Evolutionary conservation across 2,329 filamentous ascomycete species (phyloP).

Genomic region (Clarireedia sp.): DNA sequence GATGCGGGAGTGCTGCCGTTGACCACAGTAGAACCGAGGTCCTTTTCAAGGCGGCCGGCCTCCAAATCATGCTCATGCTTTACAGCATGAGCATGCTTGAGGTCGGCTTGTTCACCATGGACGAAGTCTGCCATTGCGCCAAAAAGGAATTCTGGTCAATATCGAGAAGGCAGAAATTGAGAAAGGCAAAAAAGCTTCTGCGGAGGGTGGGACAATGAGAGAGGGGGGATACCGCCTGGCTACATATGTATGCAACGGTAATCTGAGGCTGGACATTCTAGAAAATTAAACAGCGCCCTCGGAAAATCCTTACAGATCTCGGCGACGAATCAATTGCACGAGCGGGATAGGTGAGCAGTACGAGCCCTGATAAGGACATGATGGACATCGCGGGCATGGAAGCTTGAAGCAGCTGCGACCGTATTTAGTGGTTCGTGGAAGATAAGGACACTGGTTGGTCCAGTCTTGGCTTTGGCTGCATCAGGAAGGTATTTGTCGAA

Average conservation of each 20-base stretch:
- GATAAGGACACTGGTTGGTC: conserved; percentile 7
- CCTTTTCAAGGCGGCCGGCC: conserved; percentile 14
- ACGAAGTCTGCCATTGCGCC: conserved; percentile 20
- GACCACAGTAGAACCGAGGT: conserved; percentile 3
- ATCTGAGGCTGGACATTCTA: conserved; percentile 4
- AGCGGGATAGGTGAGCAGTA: background rate
- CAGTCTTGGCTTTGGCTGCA: conserved; percentile 4
- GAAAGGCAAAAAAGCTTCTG: background rate
- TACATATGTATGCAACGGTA: conserved; percentile 11
- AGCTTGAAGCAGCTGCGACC: background rate
- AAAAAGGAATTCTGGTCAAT: background rate
- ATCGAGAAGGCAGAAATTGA: background rate
- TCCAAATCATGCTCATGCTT: conserved; percentile 21
- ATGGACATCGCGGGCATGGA: background rate
- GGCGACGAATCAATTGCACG: background rate
- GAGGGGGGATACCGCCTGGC: background rate
- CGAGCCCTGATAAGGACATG: conserved; percentile 4
- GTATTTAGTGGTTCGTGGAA: conserved; percentile 2
- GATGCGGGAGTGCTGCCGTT: conserved; percentile 1
- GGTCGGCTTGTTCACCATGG: conserved; percentile 23
- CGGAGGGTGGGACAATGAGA: background rate
- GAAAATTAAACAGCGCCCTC: background rate
- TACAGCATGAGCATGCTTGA: conserved; percentile 16
- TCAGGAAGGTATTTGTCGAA: conserved; percentile 5
- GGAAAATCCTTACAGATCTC: background rate